A percentile compares a stretch with the other conserved stretches of the same genome.
Conservation (phyloP, 1,139 yeast genomes). For the Candida frijolesensis region DNA sequence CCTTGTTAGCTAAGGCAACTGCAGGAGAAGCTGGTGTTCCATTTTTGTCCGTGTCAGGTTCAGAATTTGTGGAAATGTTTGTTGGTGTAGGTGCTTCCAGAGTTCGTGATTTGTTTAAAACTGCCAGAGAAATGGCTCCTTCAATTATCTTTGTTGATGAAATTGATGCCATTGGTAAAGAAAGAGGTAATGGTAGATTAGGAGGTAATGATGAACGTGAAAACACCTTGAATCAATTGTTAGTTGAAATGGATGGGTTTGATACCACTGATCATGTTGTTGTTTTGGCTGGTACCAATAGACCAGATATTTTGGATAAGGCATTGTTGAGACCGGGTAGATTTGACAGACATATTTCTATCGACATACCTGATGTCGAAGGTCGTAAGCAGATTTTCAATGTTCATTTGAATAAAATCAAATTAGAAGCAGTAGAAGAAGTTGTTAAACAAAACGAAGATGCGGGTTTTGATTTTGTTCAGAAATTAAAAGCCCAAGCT, state of each 20-base stretch:
- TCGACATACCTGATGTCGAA: conserved; percentile 76
- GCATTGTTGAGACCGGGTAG: conserved; percentile 84
- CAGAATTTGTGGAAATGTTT: conserved; percentile 81
- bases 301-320: conserved; percentile 76
- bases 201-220: conserved; percentile 82
- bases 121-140: conserved; percentile 81
- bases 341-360: conserved; percentile 74
- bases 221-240: conserved; percentile 73
- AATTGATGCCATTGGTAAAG: conserved; percentile 84
- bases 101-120: conserved; percentile 77
- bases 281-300: conserved; percentile 80
- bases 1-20: conserved; percentile 77
- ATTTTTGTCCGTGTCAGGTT: conserved; percentile 78
- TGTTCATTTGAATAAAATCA: conserved; percentile 65
- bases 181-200: conserved; percentile 66
- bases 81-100: conserved; percentile 85
- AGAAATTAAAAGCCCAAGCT: conserved; percentile 48
- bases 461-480: conserved; percentile 50
- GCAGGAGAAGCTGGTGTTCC: conserved; percentile 90
- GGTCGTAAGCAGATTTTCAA: conserved; percentile 76
- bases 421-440: conserved; percentile 42
- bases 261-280: conserved; percentile 75
- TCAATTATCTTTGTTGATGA: conserved; percentile 80
- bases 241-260: conserved; percentile 87
- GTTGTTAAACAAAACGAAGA: conserved; percentile 39